Percentiles rank a stretch among this genome's conserved stretches.
phyloP scores from a whole-genome alignment of 2,329 filamentous ascomycete genomes.

The Neofusicoccum ribis region DNA sequence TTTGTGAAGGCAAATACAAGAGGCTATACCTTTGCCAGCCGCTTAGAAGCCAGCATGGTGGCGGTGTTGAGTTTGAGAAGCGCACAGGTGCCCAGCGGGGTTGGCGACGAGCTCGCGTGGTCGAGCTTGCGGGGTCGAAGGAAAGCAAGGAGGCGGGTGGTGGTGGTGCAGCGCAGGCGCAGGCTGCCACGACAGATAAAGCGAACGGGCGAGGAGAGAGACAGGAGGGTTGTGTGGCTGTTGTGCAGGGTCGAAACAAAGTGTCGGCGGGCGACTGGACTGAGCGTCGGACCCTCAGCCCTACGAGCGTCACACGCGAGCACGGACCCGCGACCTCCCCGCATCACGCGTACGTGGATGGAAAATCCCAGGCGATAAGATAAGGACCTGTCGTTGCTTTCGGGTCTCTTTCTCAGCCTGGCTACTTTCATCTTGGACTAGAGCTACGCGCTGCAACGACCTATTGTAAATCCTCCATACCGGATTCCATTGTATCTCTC shows the following conservation, averaged over 20 bases:
- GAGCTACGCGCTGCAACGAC: too few relatives aligned
- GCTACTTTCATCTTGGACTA: too few relatives aligned
- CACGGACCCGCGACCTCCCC: not conserved
- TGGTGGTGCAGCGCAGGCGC: too few relatives aligned
- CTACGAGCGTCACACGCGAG: not conserved
- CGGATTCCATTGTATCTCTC: too few relatives aligned
- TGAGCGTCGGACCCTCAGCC: not conserved
- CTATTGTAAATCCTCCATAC: too few relatives aligned
- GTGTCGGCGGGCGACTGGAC: not conserved
- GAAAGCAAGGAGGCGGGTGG: not conserved
- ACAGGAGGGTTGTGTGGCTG: not conserved
- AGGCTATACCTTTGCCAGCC: slow-evolving; percentile 54
- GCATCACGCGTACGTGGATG: not conserved
- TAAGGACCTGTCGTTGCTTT: too few relatives aligned
- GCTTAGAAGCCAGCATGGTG: slow-evolving; percentile 55
- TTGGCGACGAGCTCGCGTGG: not conserved
- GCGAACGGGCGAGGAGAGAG: not conserved
- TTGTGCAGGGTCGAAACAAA: not conserved
- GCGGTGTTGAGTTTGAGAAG: not conserved
- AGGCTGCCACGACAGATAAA: not conserved
- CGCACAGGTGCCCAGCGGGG: not conserved
- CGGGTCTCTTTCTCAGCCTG: too few relatives aligned
- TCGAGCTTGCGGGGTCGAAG: not conserved
- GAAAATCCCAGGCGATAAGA: not conserved
- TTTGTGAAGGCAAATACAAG: too few relatives aligned